These are phyloP conservation scores for Aspergillus sparsus DNA, from an alignment of 495 filamentous ascomycete genomes.

Conservation along the genomic window DNA sequence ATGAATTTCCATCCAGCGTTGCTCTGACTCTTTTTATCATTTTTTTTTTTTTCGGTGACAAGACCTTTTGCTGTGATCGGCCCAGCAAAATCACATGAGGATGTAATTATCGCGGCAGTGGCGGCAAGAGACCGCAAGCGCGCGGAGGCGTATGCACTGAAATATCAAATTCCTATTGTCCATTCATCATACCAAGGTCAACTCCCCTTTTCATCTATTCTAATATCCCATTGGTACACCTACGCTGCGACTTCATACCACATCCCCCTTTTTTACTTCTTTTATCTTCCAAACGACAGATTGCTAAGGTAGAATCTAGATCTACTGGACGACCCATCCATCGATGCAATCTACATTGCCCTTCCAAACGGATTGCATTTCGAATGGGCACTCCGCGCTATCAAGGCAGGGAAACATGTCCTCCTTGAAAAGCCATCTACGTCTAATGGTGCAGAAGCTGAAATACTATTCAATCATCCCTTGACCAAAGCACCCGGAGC, in stretches of 20 bases:
- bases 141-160: slow-evolving; percentile 58
- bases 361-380: slow-evolving; percentile 51
- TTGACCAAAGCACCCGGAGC: slow-evolving; percentile 28
- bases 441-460: slow-evolving; percentile 42
- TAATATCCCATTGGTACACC: too few species aligned
- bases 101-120: slow-evolving; percentile 58
- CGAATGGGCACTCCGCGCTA: slow-evolving; percentile 43
- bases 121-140: slow-evolving; percentile 56
- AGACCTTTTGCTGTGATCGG: slow-evolving; percentile 42
- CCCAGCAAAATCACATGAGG: slow-evolving; percentile 60
- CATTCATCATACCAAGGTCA: slow-evolving; percentile 49
- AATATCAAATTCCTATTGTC: slow-evolving; percentile 57
- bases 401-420: slow-evolving; percentile 50
- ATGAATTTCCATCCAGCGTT: too few species aligned
- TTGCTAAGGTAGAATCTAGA: slow-evolving; percentile 21
- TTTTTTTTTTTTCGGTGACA: neutral
- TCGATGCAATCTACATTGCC: slow-evolving; percentile 52
- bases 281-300: neutral
- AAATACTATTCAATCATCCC: slow-evolving; percentile 36
- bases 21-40: neutral
- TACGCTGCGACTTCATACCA: too few species aligned
- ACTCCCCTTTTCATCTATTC: neutral
- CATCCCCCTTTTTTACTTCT: neutral
- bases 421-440: slow-evolving; percentile 51
- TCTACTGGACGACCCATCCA: slow-evolving; percentile 39